Evolutionary conservation across 768 basidiomycete genomes (phyloP), one percentile per base, ranked within the genome.

Genomic region (Pisolithus marmoratus): DNA sequence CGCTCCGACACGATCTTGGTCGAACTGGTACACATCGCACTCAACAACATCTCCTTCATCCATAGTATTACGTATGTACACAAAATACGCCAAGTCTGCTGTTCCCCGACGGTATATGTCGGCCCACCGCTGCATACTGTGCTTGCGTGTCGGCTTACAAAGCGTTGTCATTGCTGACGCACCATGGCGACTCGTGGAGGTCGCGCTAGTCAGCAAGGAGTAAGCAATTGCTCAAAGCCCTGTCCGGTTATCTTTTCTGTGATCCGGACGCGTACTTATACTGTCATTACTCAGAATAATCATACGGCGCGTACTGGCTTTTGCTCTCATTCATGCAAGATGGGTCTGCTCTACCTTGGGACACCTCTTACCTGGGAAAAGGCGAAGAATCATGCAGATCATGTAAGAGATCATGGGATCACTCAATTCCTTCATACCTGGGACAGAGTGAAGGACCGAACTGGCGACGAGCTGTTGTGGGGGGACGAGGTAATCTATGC

Each of bases 371-470:
- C 80, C 27, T 99, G 96, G 96, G 81, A 87, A 48, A 87, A 96
- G 60, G 86, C 91, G 46, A 90, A 87, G 68, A 78, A 84, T 51
- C 79, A 90, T 60, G 88, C 91, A 15, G 84, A 93, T 63, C 92
- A 97, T 71, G 90, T 98, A 58, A 78, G 94, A 57, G 72, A 75
- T 48, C 94, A 98, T 67, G 96, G 96, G 43, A 92, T 98, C 63
- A 85, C 88, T 7, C 96, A 99, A 70, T 95, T 99, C 68, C 70
- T 99, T 50, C 80, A 94, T 60, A 91, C 83, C 46, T 99, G 94
- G 93, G 84, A 94, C 63, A 81, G 84, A 45, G 77, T 94, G 64
- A 98, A 96, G 77, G 87, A 91, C 64, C 78, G 90, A 57, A 80
- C 82, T 20, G 94, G 94, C 1, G 94, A 98, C 62, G 89, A 92